These are phyloP conservation scores for Beta lomatogona DNA, from an alignment of 179 eudicot species.

Conservation along the genomic window DNA sequence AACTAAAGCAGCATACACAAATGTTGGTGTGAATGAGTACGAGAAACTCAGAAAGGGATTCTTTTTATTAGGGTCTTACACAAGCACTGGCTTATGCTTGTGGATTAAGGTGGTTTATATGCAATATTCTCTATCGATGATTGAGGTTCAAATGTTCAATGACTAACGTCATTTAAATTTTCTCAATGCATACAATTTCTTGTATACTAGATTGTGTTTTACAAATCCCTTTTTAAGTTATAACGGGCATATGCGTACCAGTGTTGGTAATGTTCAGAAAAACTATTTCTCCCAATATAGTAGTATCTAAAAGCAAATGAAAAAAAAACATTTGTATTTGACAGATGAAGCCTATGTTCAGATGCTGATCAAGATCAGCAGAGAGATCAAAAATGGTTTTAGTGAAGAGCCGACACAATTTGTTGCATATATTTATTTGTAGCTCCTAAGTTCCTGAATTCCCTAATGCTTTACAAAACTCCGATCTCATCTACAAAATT, in stretches of 20 bases:
- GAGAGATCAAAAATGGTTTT: neutral
- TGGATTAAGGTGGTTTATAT: neutral
- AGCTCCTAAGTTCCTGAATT: too few relatives aligned
- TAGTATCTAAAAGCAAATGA: neutral
- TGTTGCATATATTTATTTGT: too few relatives aligned
- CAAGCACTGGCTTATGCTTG: neutral
- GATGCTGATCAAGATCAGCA: neutral
- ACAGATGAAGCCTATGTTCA: neutral
- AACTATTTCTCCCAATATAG: neutral
- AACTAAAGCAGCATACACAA: neutral
- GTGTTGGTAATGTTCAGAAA: neutral
- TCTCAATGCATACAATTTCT: neutral
- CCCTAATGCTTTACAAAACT: neutral
- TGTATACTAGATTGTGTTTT: neutral
- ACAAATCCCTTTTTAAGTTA: neutral
- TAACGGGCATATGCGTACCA: neutral
- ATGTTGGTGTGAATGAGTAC: neutral
- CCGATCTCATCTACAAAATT: neutral
- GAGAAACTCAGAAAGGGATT: neutral
- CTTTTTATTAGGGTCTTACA: neutral
- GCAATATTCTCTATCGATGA: neutral
- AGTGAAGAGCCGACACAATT: too few relatives aligned
- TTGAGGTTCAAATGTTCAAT: neutral
- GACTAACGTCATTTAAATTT: neutral
- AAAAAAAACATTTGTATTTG: neutral